Evolutionary conservation across 225 moss, liverwort and hornwort genomes (phyloP).

Genomic region (Straminergon stramineum): DNA sequence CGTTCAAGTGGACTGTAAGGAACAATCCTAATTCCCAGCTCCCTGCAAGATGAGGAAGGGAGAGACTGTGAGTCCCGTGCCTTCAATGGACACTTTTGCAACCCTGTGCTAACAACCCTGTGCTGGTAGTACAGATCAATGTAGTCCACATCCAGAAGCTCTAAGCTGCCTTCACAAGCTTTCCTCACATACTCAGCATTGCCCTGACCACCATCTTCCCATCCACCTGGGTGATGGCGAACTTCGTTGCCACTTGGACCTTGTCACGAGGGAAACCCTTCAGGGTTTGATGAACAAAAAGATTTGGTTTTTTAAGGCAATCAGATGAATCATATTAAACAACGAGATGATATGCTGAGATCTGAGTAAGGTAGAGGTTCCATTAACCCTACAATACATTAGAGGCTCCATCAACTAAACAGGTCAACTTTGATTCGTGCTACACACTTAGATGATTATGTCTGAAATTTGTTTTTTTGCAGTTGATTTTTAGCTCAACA

Average conservation of each 20-base stretch:
- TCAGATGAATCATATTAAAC: not conserved
- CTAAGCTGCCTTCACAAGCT: slow-evolving; percentile 31
- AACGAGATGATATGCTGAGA: not conserved
- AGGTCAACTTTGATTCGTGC: not conserved
- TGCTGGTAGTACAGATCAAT: slow-evolving; percentile 50
- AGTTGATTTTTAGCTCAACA: not conserved
- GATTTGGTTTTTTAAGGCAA: not conserved
- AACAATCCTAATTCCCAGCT: slow-evolving; percentile 25
- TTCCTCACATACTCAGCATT: slow-evolving; percentile 27
- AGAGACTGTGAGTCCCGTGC: slow-evolving; percentile 8
- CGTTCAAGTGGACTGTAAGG: not conserved
- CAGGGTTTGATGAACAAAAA: not conserved
- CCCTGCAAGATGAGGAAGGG: not conserved
- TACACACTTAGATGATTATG: not conserved
- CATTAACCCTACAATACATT: slow-evolving; percentile 26
- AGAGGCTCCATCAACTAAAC: not conserved
- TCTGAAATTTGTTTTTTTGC: not conserved
- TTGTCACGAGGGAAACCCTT: slow-evolving; percentile 29
- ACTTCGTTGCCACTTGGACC: slow-evolving; percentile 46
- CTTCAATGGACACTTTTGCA: slow-evolving; percentile 40
- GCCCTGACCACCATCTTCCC: slow-evolving; percentile 9
- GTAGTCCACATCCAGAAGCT: slow-evolving; percentile 37
- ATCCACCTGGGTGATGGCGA: slow-evolving; percentile 5
- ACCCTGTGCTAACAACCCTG: slow-evolving; percentile 9
- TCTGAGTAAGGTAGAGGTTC: slow-evolving; percentile 22